Base-by-base conservation (phyloP, 441 rosid genomes). In the Adansonia rubrostipa region DNA sequence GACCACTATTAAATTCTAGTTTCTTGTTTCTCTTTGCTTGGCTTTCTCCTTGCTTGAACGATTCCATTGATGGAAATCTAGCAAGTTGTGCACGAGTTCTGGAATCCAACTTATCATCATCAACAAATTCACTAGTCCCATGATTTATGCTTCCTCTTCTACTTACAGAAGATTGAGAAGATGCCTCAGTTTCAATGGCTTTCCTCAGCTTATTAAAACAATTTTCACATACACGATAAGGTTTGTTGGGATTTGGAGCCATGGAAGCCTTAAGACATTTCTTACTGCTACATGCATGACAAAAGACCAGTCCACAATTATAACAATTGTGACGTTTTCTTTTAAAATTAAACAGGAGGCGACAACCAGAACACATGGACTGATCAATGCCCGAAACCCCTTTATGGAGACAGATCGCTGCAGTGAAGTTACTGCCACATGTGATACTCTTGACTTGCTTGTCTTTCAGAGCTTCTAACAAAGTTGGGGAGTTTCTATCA, bases 351-450 rank as follows among this genome's bases (percentile, higher is more conserved):
- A 96, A 94, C 53, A 92, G 96, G 75, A 87, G 86, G 68, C 93
- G 97, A 80, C 99, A 96, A 74, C 99, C 99, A 80, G 99, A 96
- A 82, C 99, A 96, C 97, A 92, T 92, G 47, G 98, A 96, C 85
- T 92, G 98, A 82, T 96, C 99, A 83, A 92, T 84, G 73, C 97
- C 96, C 24, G 97, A 92, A 73, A 91, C 95, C 95, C 96, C 91
- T 80, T 93, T 94, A 71, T 96, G 99, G 75, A 94, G 96, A 88
- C 99, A 94, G 81, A 96, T 95, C 81, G 91, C 97, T 73, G 97
- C 90, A 14, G 98, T 92, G 80, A 92, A 96, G 86, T 89, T 92
- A 76, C 92, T 85, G 73, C 98, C 99, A 85, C 97, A 94, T 48
- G 92, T 91, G 48, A 94, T 87, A 85, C 92, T 92, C 84, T 96